Evolutionary conservation across 2,329 filamentous ascomycete species (phyloP).

Genomic region (Aspergillus costaricaensis): DNA sequence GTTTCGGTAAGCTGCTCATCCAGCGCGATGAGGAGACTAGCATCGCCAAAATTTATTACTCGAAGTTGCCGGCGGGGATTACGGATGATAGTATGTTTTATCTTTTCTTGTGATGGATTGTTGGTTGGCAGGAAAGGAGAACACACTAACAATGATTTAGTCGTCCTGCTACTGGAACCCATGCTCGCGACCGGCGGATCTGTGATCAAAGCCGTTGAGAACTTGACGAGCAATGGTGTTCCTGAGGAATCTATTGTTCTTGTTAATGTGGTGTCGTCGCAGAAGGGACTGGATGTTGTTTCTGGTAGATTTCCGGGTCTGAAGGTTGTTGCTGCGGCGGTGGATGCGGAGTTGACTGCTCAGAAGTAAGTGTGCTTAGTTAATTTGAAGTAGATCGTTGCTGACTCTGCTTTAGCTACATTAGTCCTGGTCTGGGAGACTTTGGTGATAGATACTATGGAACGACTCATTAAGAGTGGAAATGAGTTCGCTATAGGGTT

Average conservation of each 20-base stretch:
- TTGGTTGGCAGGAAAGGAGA: not conserved
- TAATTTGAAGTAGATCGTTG: not conserved
- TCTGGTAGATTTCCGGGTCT: constrained; percentile 23
- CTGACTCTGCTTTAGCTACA: constrained; percentile 28
- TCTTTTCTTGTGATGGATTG: not conserved
- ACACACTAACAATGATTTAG: constrained; percentile 8
- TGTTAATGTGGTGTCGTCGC: constrained; percentile 32
- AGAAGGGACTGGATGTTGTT: constrained; percentile 25
- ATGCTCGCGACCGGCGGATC: constrained; percentile 26
- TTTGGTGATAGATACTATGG: constrained; percentile 41
- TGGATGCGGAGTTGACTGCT: constrained; percentile 19
- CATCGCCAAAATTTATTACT: constrained; percentile 32
- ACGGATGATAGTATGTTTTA: constrained; percentile 18
- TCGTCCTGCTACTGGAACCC: constrained; percentile 22
- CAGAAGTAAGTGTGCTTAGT: constrained; percentile 15
- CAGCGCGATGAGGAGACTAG: constrained; percentile 36
- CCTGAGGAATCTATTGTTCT: constrained; percentile 32
- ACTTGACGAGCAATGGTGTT: constrained; percentile 15
- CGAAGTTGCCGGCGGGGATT: constrained; percentile 31
- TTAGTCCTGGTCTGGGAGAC: constrained; percentile 40
- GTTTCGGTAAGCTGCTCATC: constrained; percentile 38
- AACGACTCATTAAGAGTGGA: constrained; percentile 5
- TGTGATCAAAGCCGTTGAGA: constrained; percentile 19
- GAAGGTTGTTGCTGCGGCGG: constrained; percentile 25
- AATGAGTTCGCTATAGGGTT: not conserved